These are phyloP conservation scores for Teunomyces pallodes DNA, from an alignment of 805 yeast genomes.

Conservation along the genomic window DNA sequence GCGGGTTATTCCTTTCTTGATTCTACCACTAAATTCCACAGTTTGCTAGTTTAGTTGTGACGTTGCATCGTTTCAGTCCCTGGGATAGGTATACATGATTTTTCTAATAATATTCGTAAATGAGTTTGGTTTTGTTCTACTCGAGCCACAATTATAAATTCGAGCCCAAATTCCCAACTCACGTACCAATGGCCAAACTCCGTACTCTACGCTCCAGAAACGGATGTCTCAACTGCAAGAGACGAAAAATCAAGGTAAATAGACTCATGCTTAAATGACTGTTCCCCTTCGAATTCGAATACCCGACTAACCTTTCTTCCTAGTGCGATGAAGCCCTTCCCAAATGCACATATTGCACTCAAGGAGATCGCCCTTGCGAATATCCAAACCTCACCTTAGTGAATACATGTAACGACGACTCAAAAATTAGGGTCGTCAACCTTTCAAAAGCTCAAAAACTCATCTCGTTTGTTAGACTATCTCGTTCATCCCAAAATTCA, in stretches of 20 bases:
- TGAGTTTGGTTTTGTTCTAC: neutral
- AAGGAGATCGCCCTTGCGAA: slow-evolving; percentile 23
- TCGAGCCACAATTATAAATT: neutral
- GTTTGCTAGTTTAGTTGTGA: neutral
- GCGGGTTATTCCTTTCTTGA: too few species aligned
- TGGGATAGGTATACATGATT: neutral
- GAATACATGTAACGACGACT: neutral
- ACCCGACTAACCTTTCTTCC: slow-evolving; percentile 5
- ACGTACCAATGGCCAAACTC: neutral
- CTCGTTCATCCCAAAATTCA: neutral
- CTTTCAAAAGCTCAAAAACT: slow-evolving; percentile 14
- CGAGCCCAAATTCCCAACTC: neutral
- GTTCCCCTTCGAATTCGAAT: neutral
- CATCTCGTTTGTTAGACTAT: neutral
- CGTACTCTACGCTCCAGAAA: slow-evolving; percentile 17
- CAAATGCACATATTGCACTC: slow-evolving; percentile 30
- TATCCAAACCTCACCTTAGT: neutral
- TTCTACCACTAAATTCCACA: too few species aligned
- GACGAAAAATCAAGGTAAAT: slow-evolving; percentile 31
- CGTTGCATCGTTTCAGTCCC: neutral
- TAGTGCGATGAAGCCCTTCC: slow-evolving; percentile 34
- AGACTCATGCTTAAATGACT: neutral
- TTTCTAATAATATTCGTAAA: neutral
- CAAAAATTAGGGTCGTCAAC: neutral
- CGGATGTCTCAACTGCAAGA: slow-evolving; percentile 32